A percentile compares a stretch with the other conserved stretches of the same genome.
phyloP scores from a whole-genome alignment of 2,329 filamentous ascomycete species.

The Nemania bipapillata region DNA sequence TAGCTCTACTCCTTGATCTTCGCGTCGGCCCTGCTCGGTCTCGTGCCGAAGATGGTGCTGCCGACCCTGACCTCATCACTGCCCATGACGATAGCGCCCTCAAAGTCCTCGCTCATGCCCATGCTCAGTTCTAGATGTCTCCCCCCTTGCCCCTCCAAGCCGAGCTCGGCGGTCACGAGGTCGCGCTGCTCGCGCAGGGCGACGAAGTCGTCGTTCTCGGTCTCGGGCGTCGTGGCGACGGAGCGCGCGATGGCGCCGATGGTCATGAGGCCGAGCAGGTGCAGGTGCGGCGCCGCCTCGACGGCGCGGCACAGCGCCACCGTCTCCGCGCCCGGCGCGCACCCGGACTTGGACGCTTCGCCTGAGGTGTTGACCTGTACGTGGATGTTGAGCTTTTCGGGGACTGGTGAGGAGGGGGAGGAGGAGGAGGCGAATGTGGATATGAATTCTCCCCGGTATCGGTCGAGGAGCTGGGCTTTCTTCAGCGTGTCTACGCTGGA shows the following conservation, averaged over 20 bases:
- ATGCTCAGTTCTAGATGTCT: constrained; percentile 85
- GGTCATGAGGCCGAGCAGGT: constrained; percentile 89
- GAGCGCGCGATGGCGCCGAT: constrained; percentile 94
- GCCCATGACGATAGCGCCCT: constrained; percentile 83
- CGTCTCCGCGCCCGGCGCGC: constrained; percentile 72
- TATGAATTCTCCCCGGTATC: constrained; percentile 72
- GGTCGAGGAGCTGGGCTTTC: constrained; percentile 85
- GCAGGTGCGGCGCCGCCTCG: constrained; percentile 69
- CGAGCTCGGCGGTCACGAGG: constrained; percentile 71
- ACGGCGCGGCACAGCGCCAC: constrained; percentile 76
- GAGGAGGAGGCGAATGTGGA: constrained; percentile 46
- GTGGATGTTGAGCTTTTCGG: constrained; percentile 73
- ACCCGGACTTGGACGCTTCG: constrained; percentile 85
- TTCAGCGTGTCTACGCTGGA: constrained; percentile 89
- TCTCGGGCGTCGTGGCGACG: constrained; percentile 75
- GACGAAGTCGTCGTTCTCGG: constrained; percentile 92
- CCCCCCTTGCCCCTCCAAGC: constrained; percentile 53
- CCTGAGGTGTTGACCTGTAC: constrained; percentile 96
- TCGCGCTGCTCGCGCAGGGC: constrained; percentile 75
- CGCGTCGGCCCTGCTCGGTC: constrained; percentile 82
- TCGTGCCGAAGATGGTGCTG: constrained; percentile 89
- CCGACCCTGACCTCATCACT: constrained; percentile 92
- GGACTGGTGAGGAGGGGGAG: constrained; percentile 36
- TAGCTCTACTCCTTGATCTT: constrained; percentile 63
- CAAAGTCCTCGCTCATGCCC: constrained; percentile 98